Evolutionary conservation across 495 filamentous ascomycete species (phyloP).

Genomic region (Endocarpon pusillum): DNA sequence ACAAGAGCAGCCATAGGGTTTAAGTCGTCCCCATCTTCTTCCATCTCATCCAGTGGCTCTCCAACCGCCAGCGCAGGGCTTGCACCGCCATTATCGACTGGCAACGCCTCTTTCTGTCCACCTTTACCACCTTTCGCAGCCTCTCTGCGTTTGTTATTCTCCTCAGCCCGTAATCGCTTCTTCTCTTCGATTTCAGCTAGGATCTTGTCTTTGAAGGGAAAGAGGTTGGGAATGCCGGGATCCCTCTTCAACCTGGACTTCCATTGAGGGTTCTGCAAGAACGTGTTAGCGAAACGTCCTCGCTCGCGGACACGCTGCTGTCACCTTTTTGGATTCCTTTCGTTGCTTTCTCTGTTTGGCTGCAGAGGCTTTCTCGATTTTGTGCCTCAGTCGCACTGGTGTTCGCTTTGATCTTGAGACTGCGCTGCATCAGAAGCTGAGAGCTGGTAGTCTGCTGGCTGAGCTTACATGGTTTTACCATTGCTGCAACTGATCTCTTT

Average conservation of each 20-base stretch:
- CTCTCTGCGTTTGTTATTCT: slow-evolving; percentile 49
- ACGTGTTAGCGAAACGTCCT: slow-evolving; percentile 3
- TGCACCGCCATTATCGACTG: slow-evolving; percentile 19
- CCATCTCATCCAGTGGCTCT: slow-evolving; percentile 32
- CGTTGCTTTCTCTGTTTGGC: slow-evolving; percentile 78
- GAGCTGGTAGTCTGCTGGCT: no score
- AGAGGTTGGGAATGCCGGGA: slow-evolving; percentile 90
- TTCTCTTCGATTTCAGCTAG: slow-evolving; percentile 86
- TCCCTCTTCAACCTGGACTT: slow-evolving; percentile 87
- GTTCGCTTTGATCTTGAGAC: slow-evolving; percentile 93
- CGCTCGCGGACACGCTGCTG: neutral
- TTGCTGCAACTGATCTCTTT: no score
- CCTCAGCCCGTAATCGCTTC: slow-evolving; percentile 62
- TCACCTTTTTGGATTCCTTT: slow-evolving; percentile 70
- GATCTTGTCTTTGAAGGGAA: slow-evolving; percentile 93
- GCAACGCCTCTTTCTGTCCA: slow-evolving; percentile 22
- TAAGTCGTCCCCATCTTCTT: slow-evolving; percentile 40
- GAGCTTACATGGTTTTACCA: no score
- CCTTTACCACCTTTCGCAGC: slow-evolving; percentile 47
- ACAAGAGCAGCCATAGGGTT: slow-evolving; percentile 89
- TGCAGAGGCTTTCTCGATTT: slow-evolving; percentile 85
- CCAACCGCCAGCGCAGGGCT: slow-evolving; percentile 30
- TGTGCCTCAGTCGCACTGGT: slow-evolving; percentile 76
- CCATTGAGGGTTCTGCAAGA: slow-evolving; percentile 72
- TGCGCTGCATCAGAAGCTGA: no score